Percentiles rank a stretch among this genome's conserved stretches.
Conservation (phyloP, 306 rosid species). For the Gleditsia sinensis region DNA sequence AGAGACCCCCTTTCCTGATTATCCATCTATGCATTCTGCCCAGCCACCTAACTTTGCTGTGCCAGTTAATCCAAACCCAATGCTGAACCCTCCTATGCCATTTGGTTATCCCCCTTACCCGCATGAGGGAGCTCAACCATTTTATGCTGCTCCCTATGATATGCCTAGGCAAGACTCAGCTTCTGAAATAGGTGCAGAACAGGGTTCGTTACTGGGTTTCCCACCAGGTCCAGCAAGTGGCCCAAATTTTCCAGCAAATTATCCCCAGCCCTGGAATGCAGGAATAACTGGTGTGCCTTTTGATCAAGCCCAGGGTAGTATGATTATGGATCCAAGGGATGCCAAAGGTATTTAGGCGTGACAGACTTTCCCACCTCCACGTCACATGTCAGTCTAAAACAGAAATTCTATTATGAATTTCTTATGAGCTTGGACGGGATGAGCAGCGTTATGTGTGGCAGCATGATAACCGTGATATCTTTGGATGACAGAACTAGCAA, state of each 20-base stretch:
- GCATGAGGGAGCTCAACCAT: slow-evolving; percentile 73
- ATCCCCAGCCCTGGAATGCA: slow-evolving; percentile 80
- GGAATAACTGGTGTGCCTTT: slow-evolving; percentile 61
- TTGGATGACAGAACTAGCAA: slow-evolving; percentile 56
- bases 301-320: slow-evolving; percentile 63
- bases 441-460: slow-evolving; percentile 73
- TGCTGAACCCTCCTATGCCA: slow-evolving; percentile 68
- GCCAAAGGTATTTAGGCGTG: slow-evolving; percentile 72
- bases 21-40: slow-evolving; percentile 67
- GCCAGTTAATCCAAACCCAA: slow-evolving; percentile 69
- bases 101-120: slow-evolving; percentile 73
- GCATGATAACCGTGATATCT: slow-evolving; percentile 64
- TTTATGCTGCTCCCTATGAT: slow-evolving; percentile 74
- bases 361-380: slow-evolving; percentile 58
- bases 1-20: slow-evolving; percentile 64
- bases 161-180: slow-evolving; percentile 71
- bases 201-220: slow-evolving; percentile 70
- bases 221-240: slow-evolving; percentile 64
- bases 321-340: slow-evolving; percentile 71
- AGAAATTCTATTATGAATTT: slow-evolving; percentile 50
- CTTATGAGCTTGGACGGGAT: slow-evolving; percentile 56
- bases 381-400: slow-evolving; percentile 55
- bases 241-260: slow-evolving; percentile 56
- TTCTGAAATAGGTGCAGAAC: slow-evolving; percentile 67
- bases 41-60: slow-evolving; percentile 59